Percentiles rank a stretch among this genome's conserved stretches.
These are phyloP conservation scores for Populus euphratica DNA, from an alignment of 345 rosid species.

Conservation along the genomic window DNA sequence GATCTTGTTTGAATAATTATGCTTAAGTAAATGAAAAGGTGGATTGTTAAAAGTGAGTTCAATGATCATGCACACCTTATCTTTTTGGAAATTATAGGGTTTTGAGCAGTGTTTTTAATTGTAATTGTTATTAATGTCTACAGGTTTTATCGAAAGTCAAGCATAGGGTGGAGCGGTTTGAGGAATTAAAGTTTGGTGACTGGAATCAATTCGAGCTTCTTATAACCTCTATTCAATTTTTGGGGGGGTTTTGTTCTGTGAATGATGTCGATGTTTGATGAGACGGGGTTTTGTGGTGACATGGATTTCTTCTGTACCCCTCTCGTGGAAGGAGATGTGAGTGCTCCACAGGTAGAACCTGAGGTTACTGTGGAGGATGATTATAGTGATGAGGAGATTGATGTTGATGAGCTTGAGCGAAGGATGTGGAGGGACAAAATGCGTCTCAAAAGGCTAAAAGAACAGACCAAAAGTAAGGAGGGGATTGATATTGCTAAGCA, in stretches of 20 bases:
- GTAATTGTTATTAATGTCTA: neutral
- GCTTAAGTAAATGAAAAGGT: neutral
- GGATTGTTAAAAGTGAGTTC: neutral
- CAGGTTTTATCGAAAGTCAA: neutral
- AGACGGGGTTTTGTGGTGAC: slow-evolving; percentile 75
- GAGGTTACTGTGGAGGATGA: slow-evolving; percentile 55
- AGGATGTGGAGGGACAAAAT: slow-evolving; percentile 77
- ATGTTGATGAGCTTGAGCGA: slow-evolving; percentile 74
- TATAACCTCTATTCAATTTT: neutral
- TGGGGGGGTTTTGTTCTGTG: neutral
- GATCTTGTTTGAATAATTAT: neutral
- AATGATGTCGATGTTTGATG: slow-evolving; percentile 63
- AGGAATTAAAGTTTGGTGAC: slow-evolving; percentile 1
- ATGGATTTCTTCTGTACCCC: slow-evolving; percentile 61
- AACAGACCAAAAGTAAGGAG: slow-evolving; percentile 51
- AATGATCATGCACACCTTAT: neutral
- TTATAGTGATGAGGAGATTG: slow-evolving; percentile 63
- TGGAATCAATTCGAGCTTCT: neutral
- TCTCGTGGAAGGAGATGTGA: slow-evolving; percentile 37
- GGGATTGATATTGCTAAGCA: slow-evolving; percentile 55
- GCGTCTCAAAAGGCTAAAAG: slow-evolving; percentile 68
- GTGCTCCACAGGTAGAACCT: slow-evolving; percentile 44
- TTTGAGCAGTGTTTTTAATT: neutral
- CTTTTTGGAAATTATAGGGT: neutral
- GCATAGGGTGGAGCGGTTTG: neutral